phyloP scores from a whole-genome alignment of 768 basidiomycete species.

The Phaffia tasmanica region DNA sequence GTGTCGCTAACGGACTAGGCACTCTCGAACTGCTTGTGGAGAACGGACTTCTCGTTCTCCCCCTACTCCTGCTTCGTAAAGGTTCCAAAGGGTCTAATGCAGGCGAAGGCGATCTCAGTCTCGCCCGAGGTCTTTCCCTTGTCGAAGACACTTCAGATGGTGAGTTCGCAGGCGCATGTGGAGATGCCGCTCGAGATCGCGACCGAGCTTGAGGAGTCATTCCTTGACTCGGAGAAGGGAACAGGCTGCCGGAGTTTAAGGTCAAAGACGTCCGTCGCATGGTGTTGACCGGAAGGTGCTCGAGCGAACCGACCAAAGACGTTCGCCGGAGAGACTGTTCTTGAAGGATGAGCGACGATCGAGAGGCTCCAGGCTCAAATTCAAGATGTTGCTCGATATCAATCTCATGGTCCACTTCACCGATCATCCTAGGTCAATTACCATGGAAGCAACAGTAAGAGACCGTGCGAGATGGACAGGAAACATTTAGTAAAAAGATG shows the following conservation, averaged over 20 bases:
- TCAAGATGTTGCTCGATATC: constrained; percentile 7
- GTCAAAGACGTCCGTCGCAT: background rate
- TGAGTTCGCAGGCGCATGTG: constrained; percentile 3
- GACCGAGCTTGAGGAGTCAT: background rate
- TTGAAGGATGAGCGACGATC: constrained; percentile 4
- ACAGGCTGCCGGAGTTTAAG: background rate
- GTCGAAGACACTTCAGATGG: background rate
- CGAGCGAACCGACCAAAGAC: background rate
- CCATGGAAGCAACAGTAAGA: too few relatives aligned
- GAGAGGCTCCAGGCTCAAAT: background rate
- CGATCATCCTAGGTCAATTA: background rate
- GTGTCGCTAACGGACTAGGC: constrained; percentile 11
- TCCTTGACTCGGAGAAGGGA: background rate
- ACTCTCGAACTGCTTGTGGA: background rate
- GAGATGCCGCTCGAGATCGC: constrained; percentile 7
- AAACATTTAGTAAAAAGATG: too few relatives aligned
- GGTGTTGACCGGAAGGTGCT: background rate
- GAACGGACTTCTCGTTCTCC: background rate
- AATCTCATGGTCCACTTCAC: constrained; percentile 3
- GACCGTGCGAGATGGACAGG: too few relatives aligned
- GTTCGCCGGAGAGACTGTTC: background rate
- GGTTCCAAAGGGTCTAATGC: constrained; percentile 7
- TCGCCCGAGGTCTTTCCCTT: background rate
- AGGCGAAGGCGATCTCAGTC: background rate
- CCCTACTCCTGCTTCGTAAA: background rate